These are phyloP conservation scores for Wallacemonas sp. DNA, from an alignment of 208 protist genomes.

Conservation along the genomic window DNA sequence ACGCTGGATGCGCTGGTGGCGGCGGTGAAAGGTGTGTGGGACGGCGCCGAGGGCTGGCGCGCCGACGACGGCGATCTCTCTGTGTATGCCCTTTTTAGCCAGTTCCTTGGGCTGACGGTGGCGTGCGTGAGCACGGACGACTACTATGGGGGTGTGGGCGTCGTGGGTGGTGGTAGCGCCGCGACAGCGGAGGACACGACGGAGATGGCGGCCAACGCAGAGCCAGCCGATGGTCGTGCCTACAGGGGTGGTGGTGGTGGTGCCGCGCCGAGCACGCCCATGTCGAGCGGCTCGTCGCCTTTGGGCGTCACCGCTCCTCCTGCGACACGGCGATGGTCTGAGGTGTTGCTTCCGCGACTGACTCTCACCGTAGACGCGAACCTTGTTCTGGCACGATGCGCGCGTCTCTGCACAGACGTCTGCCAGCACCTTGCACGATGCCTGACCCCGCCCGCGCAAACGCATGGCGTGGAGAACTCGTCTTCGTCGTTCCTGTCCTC, in stretches of 20 bases:
- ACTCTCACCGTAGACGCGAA: slow-evolving; percentile 6
- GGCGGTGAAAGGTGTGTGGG: slow-evolving; percentile 29
- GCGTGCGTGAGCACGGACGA: not conserved
- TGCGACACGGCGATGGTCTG: not conserved
- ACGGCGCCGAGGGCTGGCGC: slow-evolving; percentile 11
- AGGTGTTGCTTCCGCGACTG: not conserved
- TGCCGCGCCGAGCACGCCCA: no score
- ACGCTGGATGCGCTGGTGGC: slow-evolving; percentile 44
- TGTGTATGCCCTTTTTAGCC: not conserved
- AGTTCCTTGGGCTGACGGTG: slow-evolving; percentile 9
- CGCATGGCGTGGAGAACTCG: not conserved
- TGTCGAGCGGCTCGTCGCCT: no score
- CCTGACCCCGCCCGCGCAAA: not conserved
- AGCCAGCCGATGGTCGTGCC: no score
- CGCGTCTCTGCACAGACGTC: not conserved
- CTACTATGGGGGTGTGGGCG: not conserved
- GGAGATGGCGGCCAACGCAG: no score
- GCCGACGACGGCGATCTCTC: slow-evolving; percentile 4
- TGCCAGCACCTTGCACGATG: slow-evolving; percentile 4
- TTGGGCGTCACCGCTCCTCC: no score
- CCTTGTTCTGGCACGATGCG: slow-evolving; percentile 7
- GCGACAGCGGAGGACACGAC: no score
- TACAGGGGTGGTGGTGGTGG: no score
- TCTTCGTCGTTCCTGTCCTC: not conserved
- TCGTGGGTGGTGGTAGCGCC: not conserved